Evolutionary conservation across 768 basidiomycete species (phyloP).

Genomic region (Tricholoma sp.): DNA sequence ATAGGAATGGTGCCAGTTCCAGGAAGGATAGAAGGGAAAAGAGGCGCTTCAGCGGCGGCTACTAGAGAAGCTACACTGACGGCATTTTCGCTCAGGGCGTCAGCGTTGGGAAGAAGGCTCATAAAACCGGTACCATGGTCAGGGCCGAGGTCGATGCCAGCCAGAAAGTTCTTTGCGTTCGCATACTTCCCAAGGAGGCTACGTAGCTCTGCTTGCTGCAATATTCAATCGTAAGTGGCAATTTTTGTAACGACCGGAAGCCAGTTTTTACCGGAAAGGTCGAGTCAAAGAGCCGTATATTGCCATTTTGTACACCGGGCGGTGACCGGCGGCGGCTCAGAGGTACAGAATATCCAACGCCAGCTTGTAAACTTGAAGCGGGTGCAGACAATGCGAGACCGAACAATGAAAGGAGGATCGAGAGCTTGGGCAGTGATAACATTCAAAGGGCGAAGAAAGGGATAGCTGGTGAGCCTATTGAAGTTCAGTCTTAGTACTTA

Average conservation of each 20-base stretch:
- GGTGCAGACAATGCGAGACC: not conserved
- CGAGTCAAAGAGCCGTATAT: not conserved
- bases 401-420: not conserved
- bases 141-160: conserved; percentile 2
- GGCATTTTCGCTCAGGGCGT: not conserved
- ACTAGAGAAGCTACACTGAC: not conserved
- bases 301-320: not conserved
- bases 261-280: not conserved
- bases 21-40: conserved; percentile 11
- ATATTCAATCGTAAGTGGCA: not conserved
- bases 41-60: conserved; percentile 6
- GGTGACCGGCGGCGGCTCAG: not conserved
- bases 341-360: not conserved
- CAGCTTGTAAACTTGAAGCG: not conserved
- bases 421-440: not conserved
- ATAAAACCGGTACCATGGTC: not conserved
- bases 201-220: conserved; percentile 3
- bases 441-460: not conserved
- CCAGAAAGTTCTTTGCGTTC: not conserved
- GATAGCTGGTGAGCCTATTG: not conserved
- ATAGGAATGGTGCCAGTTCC: conserved; percentile 18
- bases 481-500: too few relatives aligned
- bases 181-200: conserved; percentile 3
- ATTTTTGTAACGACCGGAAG: not conserved
- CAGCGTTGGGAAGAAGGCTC: not conserved